phyloP scores from a whole-genome alignment of 129 eudicot species.

The Silybum marianum region DNA sequence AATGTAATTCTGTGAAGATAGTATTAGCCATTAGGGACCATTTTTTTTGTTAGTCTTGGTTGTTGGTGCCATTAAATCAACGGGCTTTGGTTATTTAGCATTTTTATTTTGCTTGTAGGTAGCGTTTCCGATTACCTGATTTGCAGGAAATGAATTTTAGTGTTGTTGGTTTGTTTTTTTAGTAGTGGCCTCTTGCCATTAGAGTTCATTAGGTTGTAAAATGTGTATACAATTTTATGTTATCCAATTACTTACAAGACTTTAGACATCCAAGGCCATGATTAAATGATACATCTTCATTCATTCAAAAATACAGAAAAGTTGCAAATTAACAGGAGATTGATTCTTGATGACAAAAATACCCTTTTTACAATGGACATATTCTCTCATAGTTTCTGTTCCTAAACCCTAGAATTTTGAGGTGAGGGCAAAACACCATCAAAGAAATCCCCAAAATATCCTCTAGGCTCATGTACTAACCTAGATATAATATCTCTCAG shows the following conservation, averaged over 20 bases:
- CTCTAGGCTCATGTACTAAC: conserved; percentile 93
- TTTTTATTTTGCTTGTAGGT: not conserved
- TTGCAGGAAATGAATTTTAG: not conserved
- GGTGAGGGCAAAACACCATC: conserved; percentile 90
- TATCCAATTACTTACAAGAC: not conserved
- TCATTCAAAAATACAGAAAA: not conserved
- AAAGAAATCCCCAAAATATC: conserved; percentile 94
- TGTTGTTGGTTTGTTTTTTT: no score
- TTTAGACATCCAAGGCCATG: not conserved
- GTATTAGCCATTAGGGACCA: not conserved
- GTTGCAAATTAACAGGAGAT: conserved; percentile 17
- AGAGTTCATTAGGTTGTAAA: not conserved
- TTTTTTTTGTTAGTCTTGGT: not conserved
- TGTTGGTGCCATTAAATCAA: not conserved
- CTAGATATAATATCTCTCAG: conserved; percentile 93
- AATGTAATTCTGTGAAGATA: not conserved
- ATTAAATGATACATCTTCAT: conserved; percentile 1
- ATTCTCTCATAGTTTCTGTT: not conserved
- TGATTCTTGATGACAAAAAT: conserved; percentile 13
- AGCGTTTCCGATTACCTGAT: not conserved
- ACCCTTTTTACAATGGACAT: conserved; percentile 9
- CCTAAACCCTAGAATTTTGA: conserved; percentile 70
- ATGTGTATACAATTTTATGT: not conserved
- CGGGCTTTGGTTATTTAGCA: not conserved
- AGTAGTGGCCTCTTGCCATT: no score